Evolutionary conservation across 148 eudicot genomes (phyloP).

Genomic region (Pouteria glomerata): DNA sequence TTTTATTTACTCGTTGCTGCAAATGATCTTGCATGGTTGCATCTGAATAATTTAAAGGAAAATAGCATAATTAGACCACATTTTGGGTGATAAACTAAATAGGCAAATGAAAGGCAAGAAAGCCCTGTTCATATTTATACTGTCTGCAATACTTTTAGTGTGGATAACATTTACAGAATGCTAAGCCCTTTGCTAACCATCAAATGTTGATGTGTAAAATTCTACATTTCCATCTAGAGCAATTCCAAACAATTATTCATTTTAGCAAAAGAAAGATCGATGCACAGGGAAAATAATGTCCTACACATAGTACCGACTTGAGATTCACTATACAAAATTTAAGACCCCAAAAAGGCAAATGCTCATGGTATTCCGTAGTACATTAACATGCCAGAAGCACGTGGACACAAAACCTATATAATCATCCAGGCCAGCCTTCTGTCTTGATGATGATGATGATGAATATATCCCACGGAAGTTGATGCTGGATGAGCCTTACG

Average conservation of each 20-base stretch:
- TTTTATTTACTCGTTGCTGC: slow-evolving; percentile 26
- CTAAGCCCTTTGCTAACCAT: neutral
- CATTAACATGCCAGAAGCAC: too few relatives aligned
- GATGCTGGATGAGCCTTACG: too few relatives aligned
- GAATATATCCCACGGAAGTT: too few relatives aligned
- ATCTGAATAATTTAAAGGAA: slow-evolving; percentile 16
- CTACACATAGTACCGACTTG: neutral
- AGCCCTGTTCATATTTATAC: neutral
- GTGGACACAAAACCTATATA: too few relatives aligned
- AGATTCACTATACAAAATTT: neutral
- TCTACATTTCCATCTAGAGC: neutral
- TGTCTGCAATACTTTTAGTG: neutral
- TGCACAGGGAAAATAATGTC: neutral
- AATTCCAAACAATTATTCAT: neutral
- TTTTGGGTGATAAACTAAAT: neutral
- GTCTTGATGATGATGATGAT: too few relatives aligned
- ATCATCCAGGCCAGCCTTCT: too few relatives aligned
- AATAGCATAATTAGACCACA: neutral
- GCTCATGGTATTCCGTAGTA: too few relatives aligned
- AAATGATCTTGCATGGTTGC: slow-evolving; percentile 15
- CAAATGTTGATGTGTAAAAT: neutral
- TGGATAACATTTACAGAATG: neutral
- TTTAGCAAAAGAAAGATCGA: neutral
- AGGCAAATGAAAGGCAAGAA: slow-evolving; percentile 1
- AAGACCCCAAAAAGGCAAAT: too few relatives aligned